Conservation (phyloP, 208 protist genomes). For the Acanthamoeba healyi region DNA sequence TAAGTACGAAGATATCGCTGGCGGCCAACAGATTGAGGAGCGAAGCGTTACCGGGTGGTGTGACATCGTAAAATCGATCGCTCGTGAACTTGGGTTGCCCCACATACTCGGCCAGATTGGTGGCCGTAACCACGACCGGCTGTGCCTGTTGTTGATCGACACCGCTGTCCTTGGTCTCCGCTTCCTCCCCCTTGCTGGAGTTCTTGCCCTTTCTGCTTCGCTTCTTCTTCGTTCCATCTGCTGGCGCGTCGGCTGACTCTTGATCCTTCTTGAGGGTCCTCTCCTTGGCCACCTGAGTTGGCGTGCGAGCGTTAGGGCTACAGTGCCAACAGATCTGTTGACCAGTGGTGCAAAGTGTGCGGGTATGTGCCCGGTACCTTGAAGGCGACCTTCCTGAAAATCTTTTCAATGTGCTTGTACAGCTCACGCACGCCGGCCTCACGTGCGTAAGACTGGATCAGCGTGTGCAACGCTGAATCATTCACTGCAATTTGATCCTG, state of each 20-base stretch:
- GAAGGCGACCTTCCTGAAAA: constrained; percentile 19
- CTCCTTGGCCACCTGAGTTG: constrained; percentile 13
- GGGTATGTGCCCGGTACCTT: not conserved
- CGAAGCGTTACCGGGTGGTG: constrained; percentile 73
- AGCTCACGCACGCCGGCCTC: constrained; percentile 47
- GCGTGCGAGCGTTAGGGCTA: no score
- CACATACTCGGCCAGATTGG: constrained; percentile 85
- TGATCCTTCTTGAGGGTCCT: not conserved
- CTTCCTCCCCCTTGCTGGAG: not conserved
- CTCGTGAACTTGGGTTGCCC: constrained; percentile 87
- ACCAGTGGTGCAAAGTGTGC: not conserved
- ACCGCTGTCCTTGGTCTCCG: not conserved
- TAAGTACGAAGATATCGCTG: no score
- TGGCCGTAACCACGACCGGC: constrained; percentile 2
- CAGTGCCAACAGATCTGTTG: no score
- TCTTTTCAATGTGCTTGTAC: constrained; percentile 45
- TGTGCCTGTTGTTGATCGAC: not conserved
- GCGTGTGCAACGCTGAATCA: not conserved
- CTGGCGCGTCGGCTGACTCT: not conserved
- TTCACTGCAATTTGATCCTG: constrained; percentile 45
- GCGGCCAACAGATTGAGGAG: no score
- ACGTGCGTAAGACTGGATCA: constrained; percentile 58
- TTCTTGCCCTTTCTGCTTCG: not conserved
- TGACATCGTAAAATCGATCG: constrained; percentile 86
- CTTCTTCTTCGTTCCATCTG: not conserved